These are phyloP conservation scores for Madurella mycetomatis DNA, from an alignment of 2,329 filamentous ascomycete genomes.

Conservation along the genomic window DNA sequence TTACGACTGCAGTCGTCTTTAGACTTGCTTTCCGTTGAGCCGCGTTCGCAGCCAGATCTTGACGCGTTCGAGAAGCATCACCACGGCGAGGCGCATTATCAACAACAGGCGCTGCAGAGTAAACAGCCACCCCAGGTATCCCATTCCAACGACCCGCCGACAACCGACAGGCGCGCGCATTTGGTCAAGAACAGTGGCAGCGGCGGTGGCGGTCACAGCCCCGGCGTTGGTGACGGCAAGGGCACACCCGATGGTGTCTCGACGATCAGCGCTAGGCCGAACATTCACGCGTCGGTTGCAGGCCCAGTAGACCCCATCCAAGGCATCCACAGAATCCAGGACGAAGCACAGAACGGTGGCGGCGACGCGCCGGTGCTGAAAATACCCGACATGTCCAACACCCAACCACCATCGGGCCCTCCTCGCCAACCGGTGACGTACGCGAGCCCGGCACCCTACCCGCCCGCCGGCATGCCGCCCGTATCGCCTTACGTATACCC, in stretches of 20 bases:
- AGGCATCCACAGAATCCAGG: conserved; percentile 12
- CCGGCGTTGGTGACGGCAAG: conserved; percentile 16
- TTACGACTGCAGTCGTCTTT: conserved; percentile 24
- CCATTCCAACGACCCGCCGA: conserved; percentile 7
- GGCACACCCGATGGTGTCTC: conserved; percentile 15
- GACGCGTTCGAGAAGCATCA: conserved; percentile 19
- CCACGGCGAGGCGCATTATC: conserved; percentile 15
- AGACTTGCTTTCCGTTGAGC: conserved; percentile 24
- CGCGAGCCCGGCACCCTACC: conserved; percentile 23
- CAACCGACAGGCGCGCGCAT: conserved; percentile 9
- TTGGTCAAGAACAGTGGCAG: conserved; percentile 1
- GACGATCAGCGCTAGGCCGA: conserved; percentile 10
- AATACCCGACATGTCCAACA: conserved; percentile 26
- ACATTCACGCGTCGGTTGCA: conserved; percentile 16
- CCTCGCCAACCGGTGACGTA: conserved; percentile 26
- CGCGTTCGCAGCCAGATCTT: conserved; percentile 21
- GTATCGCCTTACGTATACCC: conserved; percentile 22
- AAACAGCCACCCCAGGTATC: conserved; percentile 3
- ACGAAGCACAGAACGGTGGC: conserved; percentile 24
- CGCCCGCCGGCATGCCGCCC: conserved; percentile 20
- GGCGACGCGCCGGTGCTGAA: conserved; percentile 20
- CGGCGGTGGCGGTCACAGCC: conserved; percentile 10
- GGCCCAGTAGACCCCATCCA: conserved; percentile 7
- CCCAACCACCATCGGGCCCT: conserved; percentile 23
- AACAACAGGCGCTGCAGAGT: conserved; percentile 9